Conservation (phyloP, 257 asterid genomes). For the Capsicum baccatum region DNA sequence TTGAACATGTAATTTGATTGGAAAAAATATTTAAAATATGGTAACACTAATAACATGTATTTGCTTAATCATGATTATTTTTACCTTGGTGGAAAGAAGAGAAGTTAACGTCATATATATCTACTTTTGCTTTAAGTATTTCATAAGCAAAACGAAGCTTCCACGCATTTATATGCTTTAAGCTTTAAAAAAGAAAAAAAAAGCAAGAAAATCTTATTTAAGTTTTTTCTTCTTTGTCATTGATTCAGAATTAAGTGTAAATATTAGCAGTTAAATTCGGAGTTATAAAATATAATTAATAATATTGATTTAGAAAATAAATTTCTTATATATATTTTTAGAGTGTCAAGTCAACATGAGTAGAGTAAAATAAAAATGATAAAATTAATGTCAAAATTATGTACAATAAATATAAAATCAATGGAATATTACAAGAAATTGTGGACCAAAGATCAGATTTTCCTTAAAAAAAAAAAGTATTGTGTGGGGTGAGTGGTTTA, state of each 20-base stretch:
- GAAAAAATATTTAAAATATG: background rate
- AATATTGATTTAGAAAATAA: no score
- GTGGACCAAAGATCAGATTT: slow-evolving; percentile 18
- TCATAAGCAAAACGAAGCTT: slow-evolving; percentile 33
- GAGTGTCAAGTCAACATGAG: no score
- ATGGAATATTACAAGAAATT: background rate
- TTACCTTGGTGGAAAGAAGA: slow-evolving; percentile 14
- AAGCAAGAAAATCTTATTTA: background rate
- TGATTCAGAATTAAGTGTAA: no score
- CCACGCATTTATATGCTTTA: slow-evolving; percentile 31
- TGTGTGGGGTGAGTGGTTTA: background rate
- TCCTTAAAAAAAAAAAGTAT: background rate
- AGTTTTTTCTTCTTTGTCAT: no score
- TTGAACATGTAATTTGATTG: background rate
- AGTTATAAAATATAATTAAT: no score
- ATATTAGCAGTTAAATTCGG: no score
- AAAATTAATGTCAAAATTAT: background rate
- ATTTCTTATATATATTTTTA: no score
- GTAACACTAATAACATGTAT: background rate
- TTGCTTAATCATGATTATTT: background rate
- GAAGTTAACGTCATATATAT: slow-evolving; percentile 16
- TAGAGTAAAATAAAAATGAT: no score
- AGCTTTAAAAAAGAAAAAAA: background rate
- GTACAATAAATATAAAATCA: no score
- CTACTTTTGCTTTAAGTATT: slow-evolving; percentile 33